A percentile compares a stretch with the other conserved stretches of the same genome.
These are phyloP conservation scores for Ceriops zippeliana DNA, from an alignment of 345 rosid genomes.

Conservation along the genomic window DNA sequence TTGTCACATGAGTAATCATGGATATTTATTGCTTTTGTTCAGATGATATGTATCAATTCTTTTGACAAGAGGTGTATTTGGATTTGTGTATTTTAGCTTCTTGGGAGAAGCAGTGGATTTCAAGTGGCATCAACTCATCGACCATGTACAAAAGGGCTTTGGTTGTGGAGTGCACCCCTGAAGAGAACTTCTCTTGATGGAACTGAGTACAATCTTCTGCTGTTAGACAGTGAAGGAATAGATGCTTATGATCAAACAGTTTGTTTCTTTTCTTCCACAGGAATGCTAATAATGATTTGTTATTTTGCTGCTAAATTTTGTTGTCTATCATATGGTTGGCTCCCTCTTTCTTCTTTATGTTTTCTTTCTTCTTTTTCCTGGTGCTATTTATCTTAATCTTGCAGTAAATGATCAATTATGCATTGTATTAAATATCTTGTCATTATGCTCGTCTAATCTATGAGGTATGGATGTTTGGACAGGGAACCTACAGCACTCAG, in stretches of 20 bases:
- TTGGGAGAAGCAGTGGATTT: conserved; percentile 97
- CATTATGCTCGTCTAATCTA: conserved; percentile 1
- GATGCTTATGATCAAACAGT: conserved; percentile 98
- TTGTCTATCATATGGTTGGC: neutral
- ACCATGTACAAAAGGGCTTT: conserved; percentile 97
- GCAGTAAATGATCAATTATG: neutral
- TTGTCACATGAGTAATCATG: neutral
- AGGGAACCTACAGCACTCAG: conserved; percentile 99
- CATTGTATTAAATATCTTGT: neutral
- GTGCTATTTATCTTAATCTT: too few relatives aligned
- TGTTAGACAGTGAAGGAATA: conserved; percentile 93
- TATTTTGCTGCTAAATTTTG: neutral
- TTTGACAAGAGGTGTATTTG: conserved; percentile 3
- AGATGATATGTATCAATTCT: conserved; percentile 35
- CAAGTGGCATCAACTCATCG: conserved; percentile 95
- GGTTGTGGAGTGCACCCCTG: conserved; percentile 96
- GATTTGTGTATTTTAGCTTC: conserved; percentile 51
- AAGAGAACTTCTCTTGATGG: conserved; percentile 93
- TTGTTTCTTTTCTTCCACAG: conserved; percentile 19
- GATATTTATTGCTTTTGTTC: neutral
- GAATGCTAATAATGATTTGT: neutral
- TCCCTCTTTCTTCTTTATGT: neutral
- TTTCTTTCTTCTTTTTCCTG: too few relatives aligned
- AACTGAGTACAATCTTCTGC: conserved; percentile 79
- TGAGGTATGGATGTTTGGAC: conserved; percentile 17